A percentile compares a stretch with the other conserved stretches of the same genome.
Conservation (phyloP, 2,329 filamentous ascomycete species). For the Didymella glomerata region DNA sequence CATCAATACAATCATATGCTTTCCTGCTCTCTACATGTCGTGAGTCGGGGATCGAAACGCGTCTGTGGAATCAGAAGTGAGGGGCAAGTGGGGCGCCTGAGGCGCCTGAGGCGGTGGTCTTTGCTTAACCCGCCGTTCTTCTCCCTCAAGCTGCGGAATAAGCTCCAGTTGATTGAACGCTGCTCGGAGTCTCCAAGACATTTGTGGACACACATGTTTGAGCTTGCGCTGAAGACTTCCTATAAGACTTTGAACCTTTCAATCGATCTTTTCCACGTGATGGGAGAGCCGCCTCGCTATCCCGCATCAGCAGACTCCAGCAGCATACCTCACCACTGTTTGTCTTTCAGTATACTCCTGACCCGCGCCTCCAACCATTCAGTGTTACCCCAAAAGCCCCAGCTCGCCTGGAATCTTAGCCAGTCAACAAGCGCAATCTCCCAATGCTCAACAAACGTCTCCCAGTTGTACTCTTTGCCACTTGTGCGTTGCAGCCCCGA, state of each 20-base stretch:
- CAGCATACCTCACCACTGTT: conserved; percentile 32
- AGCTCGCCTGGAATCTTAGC: conserved; percentile 58
- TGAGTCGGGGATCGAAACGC: not conserved
- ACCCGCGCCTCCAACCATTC: conserved; percentile 48
- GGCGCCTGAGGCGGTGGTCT: not conserved
- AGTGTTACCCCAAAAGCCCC: conserved; percentile 51
- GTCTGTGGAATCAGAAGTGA: not conserved
- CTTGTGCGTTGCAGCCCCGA: conserved; percentile 45
- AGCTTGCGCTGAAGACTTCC: not conserved
- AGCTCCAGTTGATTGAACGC: not conserved
- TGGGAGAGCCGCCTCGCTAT: not conserved
- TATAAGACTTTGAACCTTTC: not conserved
- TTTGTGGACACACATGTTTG: too few relatives aligned
- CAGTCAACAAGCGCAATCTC: conserved; percentile 73
- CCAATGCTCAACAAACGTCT: conserved; percentile 67
- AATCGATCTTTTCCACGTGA: not conserved
- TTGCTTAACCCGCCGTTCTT: not conserved
- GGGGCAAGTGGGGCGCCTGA: conserved; percentile 20
- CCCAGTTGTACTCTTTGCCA: conserved; percentile 61
- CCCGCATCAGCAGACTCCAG: not conserved
- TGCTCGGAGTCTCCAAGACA: too few relatives aligned
- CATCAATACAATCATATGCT: not conserved
- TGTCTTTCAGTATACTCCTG: conserved; percentile 37
- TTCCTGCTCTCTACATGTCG: not conserved
- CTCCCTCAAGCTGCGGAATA: too few relatives aligned